Base-by-base conservation (phyloP, 176 grass and related monocot species). In the Microstegium vimineum region DNA sequence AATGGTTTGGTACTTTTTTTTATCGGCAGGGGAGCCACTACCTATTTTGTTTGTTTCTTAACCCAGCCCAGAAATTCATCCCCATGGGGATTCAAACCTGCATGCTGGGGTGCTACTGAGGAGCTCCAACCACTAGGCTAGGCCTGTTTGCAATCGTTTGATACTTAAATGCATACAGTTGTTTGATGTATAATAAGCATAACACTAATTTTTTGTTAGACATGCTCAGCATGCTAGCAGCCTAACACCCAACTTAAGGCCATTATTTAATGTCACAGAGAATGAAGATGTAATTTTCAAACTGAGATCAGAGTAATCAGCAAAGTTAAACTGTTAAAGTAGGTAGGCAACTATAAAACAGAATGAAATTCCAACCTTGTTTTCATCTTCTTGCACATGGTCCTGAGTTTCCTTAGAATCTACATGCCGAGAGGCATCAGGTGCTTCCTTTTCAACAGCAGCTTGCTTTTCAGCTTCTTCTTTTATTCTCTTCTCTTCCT, bases 401-500 rank as follows among this genome's bases (percentile, higher is more conserved):
- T 75, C 89, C 26, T 82, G 25, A 71, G 23, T 86, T 60, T 80
- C 87, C 76, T 91, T 59, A 23, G 79, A 72, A 38, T 76, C 75
- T 80, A 85, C 82, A 49, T 78, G 65, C 32, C 49, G 60, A 86
- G 90, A 87, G 71, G 83, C 71, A 80, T 93, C 82, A 3, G 77
- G 20, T 81, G 51, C n/a, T 87, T 85, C 81, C 22, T 91, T 89
- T 82, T 74, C 85, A 23, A 68, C 72, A 61, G 62, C 71, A 1
- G 87, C 85, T 88, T 88, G 43, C 10, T 75, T 94, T 83, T 92
- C 91, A 67, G 87, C 89, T 81, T 93, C 91, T 87, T 93, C 93
- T 87, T 93, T 99, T 32, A 92, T 77, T 77, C 74, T 94, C 76
- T 94, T 94, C 89, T 99, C 89, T 86, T 99, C 96, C 54, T 90